Evolutionary conservation across 2,329 filamentous ascomycete genomes (phyloP), one percentile per base, ranked within the genome.

Genomic region (Penicillium sp.): DNA sequence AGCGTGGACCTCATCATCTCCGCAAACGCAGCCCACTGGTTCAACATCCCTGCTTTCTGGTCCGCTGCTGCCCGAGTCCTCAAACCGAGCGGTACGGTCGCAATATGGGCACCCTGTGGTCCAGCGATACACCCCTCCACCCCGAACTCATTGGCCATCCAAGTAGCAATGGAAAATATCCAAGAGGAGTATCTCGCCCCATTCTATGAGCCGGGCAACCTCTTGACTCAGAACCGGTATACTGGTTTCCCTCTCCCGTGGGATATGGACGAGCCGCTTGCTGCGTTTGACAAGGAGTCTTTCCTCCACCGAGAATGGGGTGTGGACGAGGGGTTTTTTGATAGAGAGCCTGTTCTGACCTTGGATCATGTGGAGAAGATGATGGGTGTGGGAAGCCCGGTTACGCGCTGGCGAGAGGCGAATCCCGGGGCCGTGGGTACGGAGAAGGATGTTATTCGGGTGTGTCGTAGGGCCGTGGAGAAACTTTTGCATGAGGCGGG

Each of bases 21-120:
- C 7, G 79, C 79, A 0, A 81, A 74, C 4, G 78, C 80, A 59
- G 80, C 81, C 0, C 83, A 85, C 67, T 85, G 83, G 83, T 84
- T 85, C 69, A 75, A 85, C 59, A 77, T 84, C 75, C 60, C 70
- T 0, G 51, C 52, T 0, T 85, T 85, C 69, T 85, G 80, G 76
- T 44, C 58, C 2, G 67, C 70, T 0, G 82, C 81, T 0, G 78
- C 77, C 0, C 69, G 69, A 11, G 68, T 80, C 1, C 69, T 85
- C 5, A 78, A 75, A 56, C 79, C 81, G 0, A 79, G 79, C 14
- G 83, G 82, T 25, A 83, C 75, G 2, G 77, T 85, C 0, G 82
- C 81, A 0, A 53, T 85, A 1, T 85, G 81, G 81, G 70, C 70
- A 0, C 68, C 66, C 2, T 73, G 73, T 6, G 54, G 62, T 1